Evolutionary conservation across 2,329 filamentous ascomycete species (phyloP).

Genomic region (Alternaria sp.): DNA sequence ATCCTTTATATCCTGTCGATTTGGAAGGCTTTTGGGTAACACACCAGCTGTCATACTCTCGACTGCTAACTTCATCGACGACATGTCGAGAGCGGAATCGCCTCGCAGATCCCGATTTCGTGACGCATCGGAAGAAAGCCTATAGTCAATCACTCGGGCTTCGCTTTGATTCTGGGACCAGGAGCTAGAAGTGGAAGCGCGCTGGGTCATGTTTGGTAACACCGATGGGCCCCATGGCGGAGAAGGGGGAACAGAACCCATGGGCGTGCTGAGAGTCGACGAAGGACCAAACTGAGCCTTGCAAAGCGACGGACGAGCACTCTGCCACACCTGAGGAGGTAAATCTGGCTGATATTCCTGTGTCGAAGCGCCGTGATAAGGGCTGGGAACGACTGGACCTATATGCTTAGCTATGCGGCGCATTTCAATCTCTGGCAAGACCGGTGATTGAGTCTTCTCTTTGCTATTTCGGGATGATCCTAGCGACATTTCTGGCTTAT

Average conservation of each 20-base stretch:
- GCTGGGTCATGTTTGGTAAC: background rate
- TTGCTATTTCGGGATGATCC: background rate
- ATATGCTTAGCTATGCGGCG: background rate
- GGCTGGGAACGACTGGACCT: background rate
- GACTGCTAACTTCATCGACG: background rate
- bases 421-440: conserved; percentile 1
- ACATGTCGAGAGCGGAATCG: background rate
- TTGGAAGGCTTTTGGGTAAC: background rate
- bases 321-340: conserved; percentile 25
- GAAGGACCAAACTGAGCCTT: background rate
- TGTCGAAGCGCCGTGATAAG: background rate
- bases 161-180: conserved; percentile 11
- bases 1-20: background rate
- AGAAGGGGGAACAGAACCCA: conserved; percentile 17
- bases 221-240: background rate
- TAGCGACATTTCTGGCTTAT: background rate
- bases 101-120: background rate
- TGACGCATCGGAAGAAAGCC: background rate
- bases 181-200: background rate
- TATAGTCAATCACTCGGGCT: background rate
- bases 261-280: conserved; percentile 24
- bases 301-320: conserved; percentile 25
- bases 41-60: background rate
- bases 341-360: conserved; percentile 17
- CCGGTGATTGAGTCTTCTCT: background rate